A percentile compares a stretch with the other conserved stretches of the same genome.
Conservation (phyloP, 202 grass and related monocot species). For the Dendrocalamus latiflorus region DNA sequence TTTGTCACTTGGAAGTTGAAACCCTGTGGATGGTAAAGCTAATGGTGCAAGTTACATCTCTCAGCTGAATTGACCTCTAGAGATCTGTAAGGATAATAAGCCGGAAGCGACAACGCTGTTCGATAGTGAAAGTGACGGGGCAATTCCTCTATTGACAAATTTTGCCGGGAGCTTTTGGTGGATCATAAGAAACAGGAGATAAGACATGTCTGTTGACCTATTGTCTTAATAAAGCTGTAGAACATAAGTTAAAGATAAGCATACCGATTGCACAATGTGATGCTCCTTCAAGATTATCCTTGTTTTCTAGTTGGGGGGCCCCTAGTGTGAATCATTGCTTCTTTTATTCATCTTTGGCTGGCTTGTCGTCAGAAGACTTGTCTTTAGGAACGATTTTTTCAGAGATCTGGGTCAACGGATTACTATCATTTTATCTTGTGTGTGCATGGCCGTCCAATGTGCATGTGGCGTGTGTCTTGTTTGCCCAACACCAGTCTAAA, state of each 20-base stretch:
- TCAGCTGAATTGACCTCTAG: background rate
- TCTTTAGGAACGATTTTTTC: background rate
- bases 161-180: background rate
- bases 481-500: background rate
- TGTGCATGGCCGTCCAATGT: constrained; percentile 5
- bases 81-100: background rate
- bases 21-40: background rate
- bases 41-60: background rate
- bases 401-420: constrained; percentile 2
- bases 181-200: background rate
- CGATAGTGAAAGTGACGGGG: background rate
- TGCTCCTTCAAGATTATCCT: background rate
- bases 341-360: constrained; percentile 18
- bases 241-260: background rate
- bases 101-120: background rate
- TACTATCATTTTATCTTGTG: background rate
- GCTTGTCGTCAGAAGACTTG: background rate
- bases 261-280: background rate
- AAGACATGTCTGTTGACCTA: constrained; percentile 22
- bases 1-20: background rate
- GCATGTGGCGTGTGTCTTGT: constrained; percentile 51
- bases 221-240: background rate
- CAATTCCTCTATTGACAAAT: constrained; percentile 21
- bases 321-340: constrained; percentile 11
- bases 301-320: background rate